Base-by-base conservation (phyloP, 345 rosid species). In the Fremontodendron californicum region DNA sequence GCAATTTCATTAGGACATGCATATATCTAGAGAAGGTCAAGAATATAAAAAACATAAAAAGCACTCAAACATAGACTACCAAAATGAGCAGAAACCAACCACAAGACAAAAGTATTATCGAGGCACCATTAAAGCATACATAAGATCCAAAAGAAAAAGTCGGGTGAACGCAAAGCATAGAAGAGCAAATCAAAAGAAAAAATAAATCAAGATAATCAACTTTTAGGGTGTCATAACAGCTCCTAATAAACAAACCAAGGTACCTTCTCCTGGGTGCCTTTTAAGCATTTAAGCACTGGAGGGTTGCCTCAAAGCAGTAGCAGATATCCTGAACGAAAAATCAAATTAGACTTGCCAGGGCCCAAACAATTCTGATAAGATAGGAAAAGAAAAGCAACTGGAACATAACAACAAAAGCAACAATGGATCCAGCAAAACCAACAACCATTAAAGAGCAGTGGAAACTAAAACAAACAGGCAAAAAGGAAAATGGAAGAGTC, bases 241-340 rank as follows among this genome's bases (percentile, higher is more conserved):
- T 88, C 94, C 96, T 77, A 88, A 82, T 81, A 83, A 87, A 88
- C 92, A 89, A 83, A 88, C 96, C 94, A 93, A 85, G 91, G 84
- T 96, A 96, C 99, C 99, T 96, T 96, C 97, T 89, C 94, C 94
- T 78, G 93, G 86, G 89, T 89, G 95, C 92, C 93, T 88, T 86
- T 86, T 78, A 85, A 90, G 86, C 94, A 90, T 82, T 78, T 89
- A 93, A 89, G 88, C 92, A 88, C 90, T 84, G 86, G 94, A 89
- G 85, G 86, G 78, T 78, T 84, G 92, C 90, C 97, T 85, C 95
- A 89, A 81, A 89, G 93, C 94, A 82, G 85, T 89, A 85, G 87
- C 83, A 78, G 87, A 76, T 78, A 82, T 88, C 99, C 98, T 96
- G 99, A 87, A 92, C 49, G 88, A 92, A 91, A 92, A 90, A 88